Base-by-base conservation (phyloP, 129 eudicot genomes). In the Helichrysum umbraculigerum region DNA sequence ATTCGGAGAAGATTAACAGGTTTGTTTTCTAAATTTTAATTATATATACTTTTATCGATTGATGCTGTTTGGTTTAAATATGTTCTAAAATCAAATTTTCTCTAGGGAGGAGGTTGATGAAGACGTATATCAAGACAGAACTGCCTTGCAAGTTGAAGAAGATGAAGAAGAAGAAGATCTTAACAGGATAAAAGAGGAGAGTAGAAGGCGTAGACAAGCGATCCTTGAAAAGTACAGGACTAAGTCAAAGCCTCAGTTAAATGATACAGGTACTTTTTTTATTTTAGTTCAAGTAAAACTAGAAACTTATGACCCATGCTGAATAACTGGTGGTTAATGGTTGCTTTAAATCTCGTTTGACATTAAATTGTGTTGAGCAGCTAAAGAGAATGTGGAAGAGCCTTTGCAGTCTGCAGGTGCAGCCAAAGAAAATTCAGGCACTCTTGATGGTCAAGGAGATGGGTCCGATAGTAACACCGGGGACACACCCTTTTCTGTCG, bases 161-260 rank as follows among this genome's bases (percentile, higher is more conserved):
- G 96, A 91, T 64, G 99, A 93, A 67, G 97, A 93, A 67, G 97
- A 93, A 67, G 97, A 93, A 72, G 98, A 93, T 71, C 75, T 94
- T 68, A 88, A 91, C 65, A 89, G 85, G 89, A 87, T 94, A 63
- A 91, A 89, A 79, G 97, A 94, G 86, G 97, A 94, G 89, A 94
- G 99, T 74, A 87, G 97, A 84, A 91, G 91, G 79, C 88, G 95
- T 56, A 93, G 81, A 80, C 91, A 88, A 76, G 98, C 98, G 42
- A 94, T 94, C 39, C 91, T 91, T 81, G 96, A 94, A 80, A 94
- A 94, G 81, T 94, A 91, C 81, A 91, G 80, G 84, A 78, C 81
- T 68, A 77, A 84, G 79, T 60, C 82, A 42, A 44, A 66, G 74
- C 44, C 86, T 67, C 79, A 59, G 47, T 64, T 63, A 17, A 84